phyloP scores from a whole-genome alignment of 2,329 filamentous ascomycete genomes.

The Paecilomyces sp. region DNA sequence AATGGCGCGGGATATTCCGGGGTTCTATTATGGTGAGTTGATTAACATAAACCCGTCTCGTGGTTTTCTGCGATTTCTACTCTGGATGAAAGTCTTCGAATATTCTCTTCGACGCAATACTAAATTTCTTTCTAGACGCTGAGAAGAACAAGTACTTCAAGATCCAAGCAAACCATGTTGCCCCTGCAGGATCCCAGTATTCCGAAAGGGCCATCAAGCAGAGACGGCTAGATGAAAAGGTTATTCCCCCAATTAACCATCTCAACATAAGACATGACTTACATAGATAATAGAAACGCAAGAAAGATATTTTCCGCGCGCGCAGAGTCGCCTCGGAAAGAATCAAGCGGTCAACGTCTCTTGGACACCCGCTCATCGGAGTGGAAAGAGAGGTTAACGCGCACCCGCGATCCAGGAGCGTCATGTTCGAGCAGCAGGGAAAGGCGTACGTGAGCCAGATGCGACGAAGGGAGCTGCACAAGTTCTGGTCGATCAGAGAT shows the following conservation, averaged over 20 bases:
- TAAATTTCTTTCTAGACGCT: slow-evolving; percentile 19
- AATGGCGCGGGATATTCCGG: slow-evolving; percentile 7
- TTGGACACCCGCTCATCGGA: slow-evolving; percentile 22
- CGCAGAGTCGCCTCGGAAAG: slow-evolving; percentile 24
- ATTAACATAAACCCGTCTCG: not conserved
- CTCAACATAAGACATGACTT: not conserved
- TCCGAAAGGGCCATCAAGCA: slow-evolving; percentile 53
- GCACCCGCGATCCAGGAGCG: slow-evolving; percentile 8
- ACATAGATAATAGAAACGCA: slow-evolving; percentile 16
- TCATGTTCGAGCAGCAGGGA: slow-evolving; percentile 19
- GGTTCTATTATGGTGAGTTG: slow-evolving; percentile 9
- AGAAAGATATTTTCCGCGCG: slow-evolving; percentile 15
- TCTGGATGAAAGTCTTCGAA: not conserved
- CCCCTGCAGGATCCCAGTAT: slow-evolving; percentile 46
- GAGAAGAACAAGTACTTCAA: slow-evolving; percentile 63
- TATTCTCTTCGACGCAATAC: too few relatives aligned
- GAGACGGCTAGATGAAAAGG: slow-evolving; percentile 43
- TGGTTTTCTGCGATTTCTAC: not conserved
- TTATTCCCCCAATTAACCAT: slow-evolving; percentile 5
- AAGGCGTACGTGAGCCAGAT: slow-evolving; percentile 26
- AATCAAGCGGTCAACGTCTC: slow-evolving; percentile 20
- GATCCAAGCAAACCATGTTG: slow-evolving; percentile 49
- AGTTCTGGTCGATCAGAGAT: slow-evolving; percentile 14
- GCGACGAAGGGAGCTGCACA: slow-evolving; percentile 20
- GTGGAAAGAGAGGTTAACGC: slow-evolving; percentile 23